A percentile compares a stretch with the other conserved stretches of the same genome.
Evolutionary conservation across 495 filamentous ascomycete species (phyloP).

Genomic region (Cairneyella variabilis): DNA sequence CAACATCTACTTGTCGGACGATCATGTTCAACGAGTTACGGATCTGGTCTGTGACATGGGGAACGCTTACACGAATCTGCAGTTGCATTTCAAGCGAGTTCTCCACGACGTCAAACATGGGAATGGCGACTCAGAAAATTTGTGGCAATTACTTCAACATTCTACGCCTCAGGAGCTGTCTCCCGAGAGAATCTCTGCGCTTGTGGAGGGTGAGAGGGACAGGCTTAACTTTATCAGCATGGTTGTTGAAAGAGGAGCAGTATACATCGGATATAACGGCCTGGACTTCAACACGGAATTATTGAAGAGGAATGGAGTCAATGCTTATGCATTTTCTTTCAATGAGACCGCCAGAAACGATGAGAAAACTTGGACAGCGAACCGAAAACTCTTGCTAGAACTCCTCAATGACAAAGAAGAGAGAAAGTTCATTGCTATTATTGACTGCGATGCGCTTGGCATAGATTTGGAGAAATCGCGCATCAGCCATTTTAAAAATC

Average conservation of each 20-base stretch:
- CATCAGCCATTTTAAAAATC: constrained; percentile 20
- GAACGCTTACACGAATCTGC: background rate
- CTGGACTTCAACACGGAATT: constrained; percentile 7
- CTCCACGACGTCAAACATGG: constrained; percentile 2
- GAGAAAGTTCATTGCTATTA: constrained; percentile 13
- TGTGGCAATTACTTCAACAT: constrained; percentile 8
- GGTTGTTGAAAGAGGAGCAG: constrained; percentile 20
- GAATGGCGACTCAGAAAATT: background rate
- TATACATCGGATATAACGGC: constrained; percentile 26
- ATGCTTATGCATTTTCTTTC: constrained; percentile 23
- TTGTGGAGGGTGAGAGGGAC: constrained; percentile 1
- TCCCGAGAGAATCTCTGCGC: constrained; percentile 2
- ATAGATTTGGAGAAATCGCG: constrained; percentile 8
- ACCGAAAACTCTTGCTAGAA: constrained; percentile 21
- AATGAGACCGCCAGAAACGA: constrained; percentile 5
- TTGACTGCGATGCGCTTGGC: constrained; percentile 25
- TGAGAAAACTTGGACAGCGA: constrained; percentile 18
- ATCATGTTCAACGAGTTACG: constrained; percentile 13
- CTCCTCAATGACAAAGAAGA: constrained; percentile 6
- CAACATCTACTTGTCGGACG: constrained; percentile 11
- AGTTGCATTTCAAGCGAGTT: background rate
- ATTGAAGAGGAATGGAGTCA: background rate
- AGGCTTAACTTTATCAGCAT: constrained; percentile 24
- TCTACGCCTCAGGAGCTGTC: background rate
- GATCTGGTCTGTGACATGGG: background rate